phyloP scores from a whole-genome alignment of 2,329 filamentous ascomycete genomes.

The Cordyceps farinosa region DNA sequence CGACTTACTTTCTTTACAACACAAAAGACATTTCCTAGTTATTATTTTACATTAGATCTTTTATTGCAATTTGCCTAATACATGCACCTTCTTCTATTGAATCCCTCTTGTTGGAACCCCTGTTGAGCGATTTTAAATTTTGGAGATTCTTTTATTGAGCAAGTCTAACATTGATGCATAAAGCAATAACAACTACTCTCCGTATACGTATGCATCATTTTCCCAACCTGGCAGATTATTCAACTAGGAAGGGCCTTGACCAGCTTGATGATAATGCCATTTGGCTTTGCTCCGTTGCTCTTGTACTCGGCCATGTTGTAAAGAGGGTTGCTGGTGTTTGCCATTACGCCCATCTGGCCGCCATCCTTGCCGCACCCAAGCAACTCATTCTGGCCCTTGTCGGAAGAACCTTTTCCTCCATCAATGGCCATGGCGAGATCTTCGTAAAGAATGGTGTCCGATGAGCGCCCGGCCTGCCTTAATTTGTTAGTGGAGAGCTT shows the following conservation, averaged over 20 bases:
- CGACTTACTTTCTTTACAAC: not conserved
- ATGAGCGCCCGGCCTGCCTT: too few species aligned
- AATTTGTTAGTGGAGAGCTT: too few species aligned
- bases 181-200: too few species aligned
- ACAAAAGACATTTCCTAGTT: not conserved
- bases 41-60: not conserved
- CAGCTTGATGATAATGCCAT: constrained; percentile 29
- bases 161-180: too few species aligned
- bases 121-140: not conserved
- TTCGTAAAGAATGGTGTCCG: constrained; percentile 22
- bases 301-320: constrained; percentile 3
- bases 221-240: not conserved
- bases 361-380: constrained; percentile 27
- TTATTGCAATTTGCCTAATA: constrained; percentile 1
- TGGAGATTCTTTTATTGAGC: too few species aligned
- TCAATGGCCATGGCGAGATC: constrained; percentile 30
- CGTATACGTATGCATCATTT: too few species aligned
- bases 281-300: constrained; percentile 21
- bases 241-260: constrained; percentile 19
- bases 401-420: constrained; percentile 20
- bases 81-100: not conserved
- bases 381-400: constrained; percentile 19
- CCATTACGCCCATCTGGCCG: not conserved
- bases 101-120: not conserved
- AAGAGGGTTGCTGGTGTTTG: not conserved